Conservation (phyloP, 192 early-diverging fungal genomes). For the Spinellus fusiger region DNA sequence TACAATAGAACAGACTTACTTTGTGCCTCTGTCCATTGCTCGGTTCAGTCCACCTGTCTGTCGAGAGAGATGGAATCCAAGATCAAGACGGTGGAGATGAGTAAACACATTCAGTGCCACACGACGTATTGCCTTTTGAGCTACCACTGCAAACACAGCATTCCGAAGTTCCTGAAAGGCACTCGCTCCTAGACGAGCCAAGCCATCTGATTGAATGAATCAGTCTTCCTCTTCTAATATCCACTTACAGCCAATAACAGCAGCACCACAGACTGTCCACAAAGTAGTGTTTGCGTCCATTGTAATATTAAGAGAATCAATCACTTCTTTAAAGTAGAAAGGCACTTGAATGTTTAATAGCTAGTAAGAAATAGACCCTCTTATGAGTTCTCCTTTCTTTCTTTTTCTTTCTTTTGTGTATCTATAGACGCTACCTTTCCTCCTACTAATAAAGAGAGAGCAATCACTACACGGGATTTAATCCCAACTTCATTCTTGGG, state of each 20-base stretch:
- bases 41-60: conserved; percentile 96
- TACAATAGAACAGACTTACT: conserved; percentile 24
- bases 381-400: conserved; percentile 32
- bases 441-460: conserved; percentile 76
- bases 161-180: conserved; percentile 87
- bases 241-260: conserved; percentile 77
- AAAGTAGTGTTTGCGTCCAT: conserved; percentile 58
- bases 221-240: background rate
- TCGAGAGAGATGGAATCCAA: conserved; percentile 86
- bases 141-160: conserved; percentile 89
- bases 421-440: conserved; percentile 51
- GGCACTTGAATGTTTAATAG: conserved; percentile 93
- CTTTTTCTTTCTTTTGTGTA: conserved; percentile 29
- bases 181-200: conserved; percentile 76
- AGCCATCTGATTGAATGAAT: conserved; percentile 57
- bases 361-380: conserved; percentile 21
- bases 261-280: conserved; percentile 79
- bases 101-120: conserved; percentile 85
- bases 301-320: conserved; percentile 79
- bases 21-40: conserved; percentile 91
- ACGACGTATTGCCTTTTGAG: conserved; percentile 87
- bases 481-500: conserved; percentile 81
- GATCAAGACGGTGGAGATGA: conserved; percentile 84
- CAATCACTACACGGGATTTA: conserved; percentile 81
- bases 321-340: conserved; percentile 88